These are phyloP conservation scores for Sporothrix phasma DNA, from an alignment of 2,329 filamentous ascomycete genomes.

Conservation along the genomic window DNA sequence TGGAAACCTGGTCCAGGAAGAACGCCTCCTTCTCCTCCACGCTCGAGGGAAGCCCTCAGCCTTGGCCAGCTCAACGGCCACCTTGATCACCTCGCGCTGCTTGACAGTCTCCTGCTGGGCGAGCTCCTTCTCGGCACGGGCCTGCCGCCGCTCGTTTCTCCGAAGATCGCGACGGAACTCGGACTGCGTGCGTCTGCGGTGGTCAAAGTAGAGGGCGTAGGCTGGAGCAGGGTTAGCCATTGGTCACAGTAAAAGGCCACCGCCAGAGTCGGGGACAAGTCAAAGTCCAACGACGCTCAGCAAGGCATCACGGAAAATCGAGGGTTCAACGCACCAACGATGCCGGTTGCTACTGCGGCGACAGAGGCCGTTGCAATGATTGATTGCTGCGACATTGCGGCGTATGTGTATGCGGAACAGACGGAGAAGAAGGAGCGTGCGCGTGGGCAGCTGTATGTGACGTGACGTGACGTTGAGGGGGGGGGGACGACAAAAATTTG, in stretches of 20 bases:
- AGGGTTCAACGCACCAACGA: constrained; percentile 42
- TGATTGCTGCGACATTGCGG: constrained; percentile 47
- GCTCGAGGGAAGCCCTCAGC: constrained; percentile 85
- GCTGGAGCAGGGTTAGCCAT: constrained; percentile 31
- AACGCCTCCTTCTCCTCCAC: constrained; percentile 90
- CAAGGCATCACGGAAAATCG: too few species aligned
- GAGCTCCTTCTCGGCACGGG: constrained; percentile 61
- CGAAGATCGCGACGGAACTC: constrained; percentile 60
- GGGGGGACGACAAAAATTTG: neutral
- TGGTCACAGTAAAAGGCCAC: neutral
- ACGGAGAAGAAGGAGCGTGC: neutral
- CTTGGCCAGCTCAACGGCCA: constrained; percentile 68
- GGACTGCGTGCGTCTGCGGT: constrained; percentile 52
- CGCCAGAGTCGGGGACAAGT: neutral
- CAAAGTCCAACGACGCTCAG: neutral
- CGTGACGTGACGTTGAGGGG: neutral
- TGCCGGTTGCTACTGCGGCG: constrained; percentile 49
- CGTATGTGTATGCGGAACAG: neutral
- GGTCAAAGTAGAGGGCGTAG: constrained; percentile 61
- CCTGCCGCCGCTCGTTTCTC: constrained; percentile 64
- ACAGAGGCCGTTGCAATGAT: constrained; percentile 51
- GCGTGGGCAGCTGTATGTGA: neutral
- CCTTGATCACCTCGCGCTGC: constrained; percentile 65
- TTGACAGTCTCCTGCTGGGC: constrained; percentile 54
- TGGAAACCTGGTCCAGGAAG: constrained; percentile 92